Evolutionary conservation across 2,329 filamentous ascomycete genomes (phyloP).

Genomic region (Colletotrichum echinochloae): DNA sequence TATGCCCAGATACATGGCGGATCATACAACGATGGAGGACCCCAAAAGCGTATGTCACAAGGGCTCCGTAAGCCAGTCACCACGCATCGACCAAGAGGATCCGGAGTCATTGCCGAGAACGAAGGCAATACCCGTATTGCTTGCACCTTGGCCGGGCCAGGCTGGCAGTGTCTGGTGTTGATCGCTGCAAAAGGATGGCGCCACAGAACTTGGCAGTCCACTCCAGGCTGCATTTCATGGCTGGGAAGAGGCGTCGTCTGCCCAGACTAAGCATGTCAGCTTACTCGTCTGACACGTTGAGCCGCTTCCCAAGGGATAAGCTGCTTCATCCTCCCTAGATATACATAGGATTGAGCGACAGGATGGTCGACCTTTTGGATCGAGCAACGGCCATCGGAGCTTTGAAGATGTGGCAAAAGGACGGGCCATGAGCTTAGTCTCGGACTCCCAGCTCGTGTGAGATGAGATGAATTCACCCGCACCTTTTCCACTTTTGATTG

Average conservation of each 20-base stretch:
- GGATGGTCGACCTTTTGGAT: background rate
- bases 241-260: too few relatives aligned
- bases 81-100: background rate
- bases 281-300: constrained; percentile 4
- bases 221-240: background rate
- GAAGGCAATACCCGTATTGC: background rate
- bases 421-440: background rate
- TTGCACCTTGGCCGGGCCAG: too few relatives aligned
- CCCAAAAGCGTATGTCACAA: background rate
- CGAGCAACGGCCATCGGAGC: background rate
- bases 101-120: background rate
- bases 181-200: background rate
- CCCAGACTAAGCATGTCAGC: constrained; percentile 12
- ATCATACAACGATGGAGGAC: background rate
- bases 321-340: too few relatives aligned
- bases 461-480: too few relatives aligned
- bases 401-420: background rate
- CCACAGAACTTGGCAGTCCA: constrained; percentile 23
- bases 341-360: background rate
- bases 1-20: too few relatives aligned
- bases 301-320: background rate
- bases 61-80: background rate
- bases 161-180: constrained; percentile 11
- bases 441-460: background rate
- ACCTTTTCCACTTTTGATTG: too few relatives aligned